phyloP scores from a whole-genome alignment of 2,329 filamentous ascomycete genomes.

The Hymenoscyphus linearis region DNA sequence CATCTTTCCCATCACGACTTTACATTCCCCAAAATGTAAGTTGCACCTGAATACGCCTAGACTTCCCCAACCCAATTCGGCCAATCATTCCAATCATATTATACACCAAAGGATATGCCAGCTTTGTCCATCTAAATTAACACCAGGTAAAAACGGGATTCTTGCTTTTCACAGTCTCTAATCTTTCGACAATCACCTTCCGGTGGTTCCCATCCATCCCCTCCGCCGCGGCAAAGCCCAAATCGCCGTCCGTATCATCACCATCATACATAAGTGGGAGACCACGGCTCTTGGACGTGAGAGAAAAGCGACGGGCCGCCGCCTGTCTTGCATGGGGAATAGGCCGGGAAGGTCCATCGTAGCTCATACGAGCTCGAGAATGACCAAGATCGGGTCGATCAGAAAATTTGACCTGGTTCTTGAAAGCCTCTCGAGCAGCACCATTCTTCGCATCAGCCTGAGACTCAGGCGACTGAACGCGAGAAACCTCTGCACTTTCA shows the following conservation, averaged over 20 bases:
- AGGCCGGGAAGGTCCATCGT: conserved; percentile 30
- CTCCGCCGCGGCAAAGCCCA: conserved; percentile 90
- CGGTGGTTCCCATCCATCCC: conserved; percentile 87
- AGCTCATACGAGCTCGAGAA: conserved; percentile 30
- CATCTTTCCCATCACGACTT: background rate
- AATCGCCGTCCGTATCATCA: conserved; percentile 81
- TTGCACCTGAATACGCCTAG: background rate
- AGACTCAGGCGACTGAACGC: conserved; percentile 18
- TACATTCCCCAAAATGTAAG: background rate
- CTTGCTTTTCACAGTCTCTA: conserved; percentile 92
- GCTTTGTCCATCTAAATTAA: conserved; percentile 36
- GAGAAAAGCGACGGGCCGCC: conserved; percentile 34
- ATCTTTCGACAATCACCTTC: conserved; percentile 92
- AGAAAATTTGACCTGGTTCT: conserved; percentile 26
- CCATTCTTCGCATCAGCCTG: conserved; percentile 15
- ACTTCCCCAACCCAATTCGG: background rate
- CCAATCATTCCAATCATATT: conserved; percentile 5
- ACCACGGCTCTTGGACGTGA: conserved; percentile 33
- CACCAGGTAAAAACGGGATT: conserved; percentile 99
- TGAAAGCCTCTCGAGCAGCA: conserved; percentile 14
- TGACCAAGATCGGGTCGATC: conserved; percentile 25
- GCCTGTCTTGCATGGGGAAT: conserved; percentile 11
- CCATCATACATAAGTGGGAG: conserved; percentile 48
- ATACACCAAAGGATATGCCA: conserved; percentile 8
- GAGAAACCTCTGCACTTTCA: conserved; percentile 24